Evolutionary conservation across 139 green algal species (phyloP).

Genomic region (Pycnococcus provasolii): DNA sequence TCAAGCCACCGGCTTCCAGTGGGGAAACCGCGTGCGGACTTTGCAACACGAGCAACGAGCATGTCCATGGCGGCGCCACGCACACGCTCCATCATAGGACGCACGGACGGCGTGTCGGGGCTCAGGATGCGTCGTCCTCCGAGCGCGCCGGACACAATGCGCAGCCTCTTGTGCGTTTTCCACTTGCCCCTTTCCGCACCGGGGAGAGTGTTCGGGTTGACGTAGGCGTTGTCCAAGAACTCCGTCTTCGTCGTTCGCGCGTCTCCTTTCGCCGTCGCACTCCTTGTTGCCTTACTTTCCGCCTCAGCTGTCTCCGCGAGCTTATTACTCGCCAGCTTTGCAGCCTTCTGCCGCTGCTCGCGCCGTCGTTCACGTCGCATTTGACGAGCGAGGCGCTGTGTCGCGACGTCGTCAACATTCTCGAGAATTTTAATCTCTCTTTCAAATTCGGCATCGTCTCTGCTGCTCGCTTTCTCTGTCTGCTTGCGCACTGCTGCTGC

Average conservation of each 20-base stretch:
- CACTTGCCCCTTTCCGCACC: too few relatives aligned
- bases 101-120: slow-evolving; percentile 19
- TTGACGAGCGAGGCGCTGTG: neutral
- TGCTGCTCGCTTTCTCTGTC: too few relatives aligned
- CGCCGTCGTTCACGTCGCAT: neutral
- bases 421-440: too few relatives aligned
- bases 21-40: slow-evolving; percentile 16
- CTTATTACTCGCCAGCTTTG: neutral
- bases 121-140: slow-evolving; percentile 21
- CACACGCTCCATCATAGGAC: slow-evolving; percentile 44
- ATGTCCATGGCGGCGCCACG: slow-evolving; percentile 40
- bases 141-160: slow-evolving; percentile 25
- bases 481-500: too few relatives aligned
- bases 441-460: too few relatives aligned
- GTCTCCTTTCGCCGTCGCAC: too few relatives aligned
- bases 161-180: slow-evolving; percentile 16
- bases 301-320: neutral
- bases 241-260: too few relatives aligned
- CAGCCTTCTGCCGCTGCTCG: neutral
- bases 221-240: too few relatives aligned
- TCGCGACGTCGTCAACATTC: neutral
- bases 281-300: too few relatives aligned
- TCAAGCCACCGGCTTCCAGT: slow-evolving; percentile 34
- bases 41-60: slow-evolving; percentile 22
- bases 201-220: too few relatives aligned